Evolutionary conservation across 192 early-diverging fungal species (phyloP), one percentile per base, ranked within the genome.

Genomic region (Geranomyces variabilis): DNA sequence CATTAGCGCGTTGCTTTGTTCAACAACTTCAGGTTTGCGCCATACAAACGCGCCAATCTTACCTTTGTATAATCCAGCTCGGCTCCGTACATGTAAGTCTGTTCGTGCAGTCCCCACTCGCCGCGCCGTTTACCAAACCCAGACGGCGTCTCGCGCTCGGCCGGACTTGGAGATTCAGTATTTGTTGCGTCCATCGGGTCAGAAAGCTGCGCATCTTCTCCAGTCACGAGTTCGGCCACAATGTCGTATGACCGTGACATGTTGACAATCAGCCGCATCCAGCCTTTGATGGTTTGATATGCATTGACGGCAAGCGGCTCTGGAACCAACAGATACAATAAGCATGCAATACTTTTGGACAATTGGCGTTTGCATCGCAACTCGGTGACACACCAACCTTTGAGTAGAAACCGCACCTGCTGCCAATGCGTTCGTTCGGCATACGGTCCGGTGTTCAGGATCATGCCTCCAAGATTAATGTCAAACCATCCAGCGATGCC

Each of bases 401-500:
- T 90, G 33, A 97, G 87, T 65, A 99, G 69, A 77, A 99, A 90
- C 10, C 96, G 89, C 19, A 95, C 93, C 78, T 99, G 96, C 71
- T 98, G 96, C 97, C 97, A 99, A 75, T 99, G 97, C 7, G 97
- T 99, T 6, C 90, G 88, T 44, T 95, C 92, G 1, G 93, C 87
- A 30, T 84, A 68, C 6, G 96, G 96, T 8, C 85, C 83, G 8
- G 96, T 99, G 8, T 92, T 91, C 85, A 99, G 91, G n/a, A 88
- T 86, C 44, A 88, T 84, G 5, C 85, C 87, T 24, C 86, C 83
- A 89, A 97, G 46, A 78, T 83, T 76, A 56, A 99, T 84, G 79
- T 99, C 95, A 71, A 99, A 99, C 97, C 97, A 99, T 43, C 94
- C 94, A 43, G 91, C 95, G 24, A 99, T 87, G 17, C 97, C 97